Conservation (phyloP, 768 basidiomycete species). For the Gymnopilus dilepis region DNA sequence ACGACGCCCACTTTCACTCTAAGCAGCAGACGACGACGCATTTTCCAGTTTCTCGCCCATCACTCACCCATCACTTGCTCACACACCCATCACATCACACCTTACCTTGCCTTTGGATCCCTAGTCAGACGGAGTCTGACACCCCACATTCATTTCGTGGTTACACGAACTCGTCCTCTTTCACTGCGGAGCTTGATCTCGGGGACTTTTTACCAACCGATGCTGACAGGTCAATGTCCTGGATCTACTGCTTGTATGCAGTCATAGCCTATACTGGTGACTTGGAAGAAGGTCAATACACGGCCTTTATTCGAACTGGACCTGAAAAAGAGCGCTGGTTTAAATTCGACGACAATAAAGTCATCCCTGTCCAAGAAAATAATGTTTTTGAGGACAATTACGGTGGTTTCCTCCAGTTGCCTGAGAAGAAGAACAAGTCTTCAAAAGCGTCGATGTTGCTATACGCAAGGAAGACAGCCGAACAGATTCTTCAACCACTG, state of each 20-base stretch:
- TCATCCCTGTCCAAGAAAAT: neutral
- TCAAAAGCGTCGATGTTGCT: neutral
- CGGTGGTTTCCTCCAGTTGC: neutral
- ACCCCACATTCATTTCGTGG: no score
- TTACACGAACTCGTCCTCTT: no score
- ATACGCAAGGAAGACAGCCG: neutral
- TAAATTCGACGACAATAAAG: constrained; percentile 1
- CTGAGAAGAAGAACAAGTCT: neutral
- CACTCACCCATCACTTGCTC: no score
- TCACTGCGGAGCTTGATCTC: no score
- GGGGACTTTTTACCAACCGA: neutral
- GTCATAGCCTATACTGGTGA: neutral
- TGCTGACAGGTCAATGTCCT: neutral
- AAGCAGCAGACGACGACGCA: no score
- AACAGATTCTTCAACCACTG: neutral
- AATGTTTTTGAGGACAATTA: neutral
- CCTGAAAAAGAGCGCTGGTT: neutral
- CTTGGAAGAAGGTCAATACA: neutral
- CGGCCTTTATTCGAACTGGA: neutral
- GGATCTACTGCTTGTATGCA: neutral
- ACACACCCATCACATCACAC: no score
- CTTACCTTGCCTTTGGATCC: no score
- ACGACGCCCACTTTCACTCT: no score
- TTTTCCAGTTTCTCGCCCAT: no score
- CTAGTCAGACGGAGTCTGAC: no score